phyloP scores from a whole-genome alignment of 257 asterid genomes.

The Capsicum baccatum region DNA sequence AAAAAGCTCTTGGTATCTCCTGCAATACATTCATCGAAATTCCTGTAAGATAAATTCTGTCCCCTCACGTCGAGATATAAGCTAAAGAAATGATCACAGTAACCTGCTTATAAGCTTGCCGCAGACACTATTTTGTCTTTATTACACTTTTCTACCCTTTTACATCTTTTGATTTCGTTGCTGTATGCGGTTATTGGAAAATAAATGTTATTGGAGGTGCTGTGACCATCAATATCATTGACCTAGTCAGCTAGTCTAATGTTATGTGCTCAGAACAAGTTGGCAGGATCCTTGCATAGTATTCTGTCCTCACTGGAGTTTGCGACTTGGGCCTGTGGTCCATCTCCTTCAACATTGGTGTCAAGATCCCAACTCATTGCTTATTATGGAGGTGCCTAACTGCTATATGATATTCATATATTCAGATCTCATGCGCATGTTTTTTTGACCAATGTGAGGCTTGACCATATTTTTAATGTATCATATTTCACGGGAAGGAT shows the following conservation, averaged over 20 bases:
- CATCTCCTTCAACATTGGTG: constrained; percentile 83
- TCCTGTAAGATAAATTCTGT: constrained; percentile 60
- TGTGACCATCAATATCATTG: constrained; percentile 2
- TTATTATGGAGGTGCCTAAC: constrained; percentile 73
- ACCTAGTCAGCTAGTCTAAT: constrained; percentile 33
- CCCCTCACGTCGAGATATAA: background rate
- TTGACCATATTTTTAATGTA: background rate
- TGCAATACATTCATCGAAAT: constrained; percentile 64
- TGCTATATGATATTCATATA: constrained; percentile 20
- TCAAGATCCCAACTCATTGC: constrained; percentile 70
- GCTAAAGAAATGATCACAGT: background rate
- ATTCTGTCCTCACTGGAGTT: constrained; percentile 93
- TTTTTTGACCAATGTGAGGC: background rate
- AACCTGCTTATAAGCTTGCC: background rate
- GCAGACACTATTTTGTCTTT: background rate
- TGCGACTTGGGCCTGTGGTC: constrained; percentile 85
- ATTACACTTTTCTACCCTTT: background rate
- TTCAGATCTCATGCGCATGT: background rate
- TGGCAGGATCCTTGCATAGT: constrained; percentile 97
- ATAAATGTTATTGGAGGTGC: background rate
- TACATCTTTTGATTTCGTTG: background rate
- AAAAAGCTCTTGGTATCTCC: constrained; percentile 73
- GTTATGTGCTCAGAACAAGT: constrained; percentile 45
- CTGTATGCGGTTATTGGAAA: background rate
- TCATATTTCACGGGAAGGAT: constrained; percentile 59